These are phyloP conservation scores for Exophiala aquamarina DNA, from an alignment of 2,329 filamentous ascomycete genomes.

Conservation along the genomic window DNA sequence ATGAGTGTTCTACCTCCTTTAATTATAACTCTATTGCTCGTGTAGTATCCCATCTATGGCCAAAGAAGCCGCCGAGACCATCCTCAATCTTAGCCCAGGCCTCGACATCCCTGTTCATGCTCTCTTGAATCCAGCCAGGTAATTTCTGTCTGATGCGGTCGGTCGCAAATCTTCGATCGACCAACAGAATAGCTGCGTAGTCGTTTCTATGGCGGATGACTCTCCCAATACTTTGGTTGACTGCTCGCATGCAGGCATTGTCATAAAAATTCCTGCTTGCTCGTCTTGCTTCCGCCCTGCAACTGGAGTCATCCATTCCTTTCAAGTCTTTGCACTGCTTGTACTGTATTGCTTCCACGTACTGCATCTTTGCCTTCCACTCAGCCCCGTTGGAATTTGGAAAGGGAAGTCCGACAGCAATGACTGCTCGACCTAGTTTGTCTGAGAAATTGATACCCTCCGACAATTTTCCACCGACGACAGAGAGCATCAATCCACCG, in stretches of 20 bases:
- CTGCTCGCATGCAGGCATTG: slow-evolving; percentile 92
- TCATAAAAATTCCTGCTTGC: slow-evolving; percentile 80
- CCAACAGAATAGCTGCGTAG: slow-evolving; percentile 84
- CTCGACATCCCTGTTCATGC: slow-evolving; percentile 57
- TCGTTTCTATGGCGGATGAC: slow-evolving; percentile 86
- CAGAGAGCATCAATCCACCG: slow-evolving; percentile 81
- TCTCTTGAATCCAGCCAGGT: slow-evolving; percentile 82
- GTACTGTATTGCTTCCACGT: slow-evolving; percentile 61
- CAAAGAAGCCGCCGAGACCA: slow-evolving; percentile 58
- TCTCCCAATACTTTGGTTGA: slow-evolving; percentile 93
- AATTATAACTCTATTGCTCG: neutral
- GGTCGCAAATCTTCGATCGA: slow-evolving; percentile 77
- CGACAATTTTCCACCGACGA: slow-evolving; percentile 91
- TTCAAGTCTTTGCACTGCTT: slow-evolving; percentile 20
- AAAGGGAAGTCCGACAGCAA: slow-evolving; percentile 90
- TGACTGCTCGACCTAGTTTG: slow-evolving; percentile 79
- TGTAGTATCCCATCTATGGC: neutral
- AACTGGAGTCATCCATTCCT: slow-evolving; percentile 13
- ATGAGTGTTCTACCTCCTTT: too few relatives aligned
- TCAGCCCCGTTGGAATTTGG: slow-evolving; percentile 86
- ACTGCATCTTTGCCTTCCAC: slow-evolving; percentile 89
- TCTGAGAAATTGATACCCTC: slow-evolving; percentile 99
- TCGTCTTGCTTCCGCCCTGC: slow-evolving; percentile 38
- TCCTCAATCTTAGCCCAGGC: slow-evolving; percentile 61
- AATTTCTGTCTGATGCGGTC: slow-evolving; percentile 74